Percentiles rank a stretch among this genome's conserved stretches.
phyloP scores from a whole-genome alignment of 2,329 filamentous ascomycete genomes.

The Alternaria brassicae region DNA sequence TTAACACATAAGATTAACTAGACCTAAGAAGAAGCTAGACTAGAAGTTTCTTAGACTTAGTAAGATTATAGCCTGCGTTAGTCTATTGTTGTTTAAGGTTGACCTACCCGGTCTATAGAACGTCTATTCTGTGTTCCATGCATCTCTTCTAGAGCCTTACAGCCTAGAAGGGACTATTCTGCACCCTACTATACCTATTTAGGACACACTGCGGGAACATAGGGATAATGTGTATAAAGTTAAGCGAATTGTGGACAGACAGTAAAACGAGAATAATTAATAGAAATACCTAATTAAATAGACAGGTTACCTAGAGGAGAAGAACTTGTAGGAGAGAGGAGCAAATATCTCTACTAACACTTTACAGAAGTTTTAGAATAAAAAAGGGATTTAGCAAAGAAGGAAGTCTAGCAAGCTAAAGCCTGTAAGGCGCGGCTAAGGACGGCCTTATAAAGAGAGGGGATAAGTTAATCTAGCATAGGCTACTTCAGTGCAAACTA shows the following conservation, averaged over 20 bases:
- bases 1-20: too few relatives aligned
- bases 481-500: too few relatives aligned
- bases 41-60: background rate
- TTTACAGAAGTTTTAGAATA: background rate
- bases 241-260: background rate
- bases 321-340: background rate
- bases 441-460: too few relatives aligned
- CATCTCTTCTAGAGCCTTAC: background rate
- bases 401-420: background rate
- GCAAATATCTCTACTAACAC: background rate
- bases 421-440: too few relatives aligned
- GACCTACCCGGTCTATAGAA: too few relatives aligned
- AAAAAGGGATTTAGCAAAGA: background rate
- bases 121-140: background rate
- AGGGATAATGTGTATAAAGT: background rate
- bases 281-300: background rate
- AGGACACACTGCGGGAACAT: background rate
- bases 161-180: background rate
- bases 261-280: background rate
- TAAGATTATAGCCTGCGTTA: background rate
- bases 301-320: background rate
- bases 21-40: too few relatives aligned
- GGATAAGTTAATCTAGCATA: too few relatives aligned
- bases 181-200: background rate
- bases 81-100: background rate